A percentile compares a stretch with the other conserved stretches of the same genome.
Evolutionary conservation across 2,329 filamentous ascomycete species (phyloP).

Genomic region (Aureobasidium vineae): DNA sequence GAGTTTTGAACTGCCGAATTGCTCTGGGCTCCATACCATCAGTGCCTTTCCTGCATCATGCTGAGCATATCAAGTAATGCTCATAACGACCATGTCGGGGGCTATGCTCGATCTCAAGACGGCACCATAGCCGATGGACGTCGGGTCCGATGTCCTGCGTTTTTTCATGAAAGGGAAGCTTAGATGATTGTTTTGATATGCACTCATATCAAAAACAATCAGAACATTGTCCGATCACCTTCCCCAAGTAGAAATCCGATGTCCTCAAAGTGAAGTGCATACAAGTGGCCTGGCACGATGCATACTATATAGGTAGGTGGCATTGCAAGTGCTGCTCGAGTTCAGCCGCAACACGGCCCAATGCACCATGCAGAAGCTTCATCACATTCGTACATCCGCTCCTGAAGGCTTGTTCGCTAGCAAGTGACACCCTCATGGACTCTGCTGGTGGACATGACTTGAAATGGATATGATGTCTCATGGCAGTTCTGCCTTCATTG

Average conservation of each 20-base stretch:
- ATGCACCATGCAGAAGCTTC: not conserved
- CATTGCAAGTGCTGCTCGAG: not conserved
- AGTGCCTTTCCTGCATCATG: not conserved
- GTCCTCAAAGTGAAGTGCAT: not conserved
- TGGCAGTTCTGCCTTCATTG: conserved; percentile 14
- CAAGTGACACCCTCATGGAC: too few species aligned
- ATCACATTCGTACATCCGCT: not conserved
- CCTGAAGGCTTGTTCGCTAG: not conserved
- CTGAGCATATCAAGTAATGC: not conserved
- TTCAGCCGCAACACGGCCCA: not conserved
- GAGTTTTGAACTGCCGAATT: not conserved
- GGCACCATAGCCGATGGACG: not conserved
- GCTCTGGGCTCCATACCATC: not conserved
- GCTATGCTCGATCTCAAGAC: not conserved
- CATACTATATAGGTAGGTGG: not conserved
- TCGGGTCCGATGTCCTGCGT: not conserved
- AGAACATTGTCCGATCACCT: not conserved
- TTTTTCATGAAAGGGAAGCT: not conserved
- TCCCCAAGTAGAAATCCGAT: not conserved
- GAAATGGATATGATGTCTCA: not conserved
- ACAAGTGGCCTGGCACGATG: not conserved
- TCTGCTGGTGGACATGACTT: not conserved
- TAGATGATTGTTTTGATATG: not conserved
- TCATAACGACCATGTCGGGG: not conserved
- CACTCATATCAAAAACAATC: not conserved